Percentiles rank a stretch among this genome's conserved stretches.
These are phyloP conservation scores for Paxillus rubicundulus DNA, from an alignment of 768 basidiomycete genomes.

Conservation along the genomic window DNA sequence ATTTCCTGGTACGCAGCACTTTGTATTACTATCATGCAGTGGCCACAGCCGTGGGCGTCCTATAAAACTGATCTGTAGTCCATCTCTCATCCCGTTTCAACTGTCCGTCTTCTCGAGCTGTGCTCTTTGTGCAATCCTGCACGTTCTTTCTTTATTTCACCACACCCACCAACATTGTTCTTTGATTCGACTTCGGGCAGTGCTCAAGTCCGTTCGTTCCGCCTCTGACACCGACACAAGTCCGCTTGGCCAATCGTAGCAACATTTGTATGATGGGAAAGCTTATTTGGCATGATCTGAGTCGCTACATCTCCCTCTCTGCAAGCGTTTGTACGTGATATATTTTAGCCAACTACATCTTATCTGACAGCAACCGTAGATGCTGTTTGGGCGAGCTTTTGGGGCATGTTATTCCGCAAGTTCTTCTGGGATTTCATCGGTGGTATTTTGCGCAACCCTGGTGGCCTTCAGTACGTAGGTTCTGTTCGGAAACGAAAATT, in stretches of 20 bases:
- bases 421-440: conserved; percentile 97
- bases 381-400: conserved; percentile 78
- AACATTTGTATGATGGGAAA: conserved; percentile 57
- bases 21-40: too few relatives aligned
- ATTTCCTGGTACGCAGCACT: too few relatives aligned
- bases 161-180: conserved; percentile 18
- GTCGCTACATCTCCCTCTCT: conserved; percentile 64
- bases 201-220: conserved; percentile 11
- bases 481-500: neutral
- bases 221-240: neutral
- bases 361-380: conserved; percentile 41
- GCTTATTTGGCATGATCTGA: conserved; percentile 78
- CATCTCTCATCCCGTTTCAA: conserved; percentile 1
- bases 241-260: neutral
- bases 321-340: conserved; percentile 67
- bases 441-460: conserved; percentile 73
- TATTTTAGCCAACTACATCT: neutral
- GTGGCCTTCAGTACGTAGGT: conserved; percentile 69
- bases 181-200: conserved; percentile 16
- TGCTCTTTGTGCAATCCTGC: conserved; percentile 30
- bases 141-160: conserved; percentile 21
- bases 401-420: conserved; percentile 82
- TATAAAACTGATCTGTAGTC: conserved; percentile 14
- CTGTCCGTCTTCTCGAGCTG: conserved; percentile 30
- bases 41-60: neutral